phyloP scores from a whole-genome alignment of 495 filamentous ascomycete species.

The Terfezia claveryi region DNA sequence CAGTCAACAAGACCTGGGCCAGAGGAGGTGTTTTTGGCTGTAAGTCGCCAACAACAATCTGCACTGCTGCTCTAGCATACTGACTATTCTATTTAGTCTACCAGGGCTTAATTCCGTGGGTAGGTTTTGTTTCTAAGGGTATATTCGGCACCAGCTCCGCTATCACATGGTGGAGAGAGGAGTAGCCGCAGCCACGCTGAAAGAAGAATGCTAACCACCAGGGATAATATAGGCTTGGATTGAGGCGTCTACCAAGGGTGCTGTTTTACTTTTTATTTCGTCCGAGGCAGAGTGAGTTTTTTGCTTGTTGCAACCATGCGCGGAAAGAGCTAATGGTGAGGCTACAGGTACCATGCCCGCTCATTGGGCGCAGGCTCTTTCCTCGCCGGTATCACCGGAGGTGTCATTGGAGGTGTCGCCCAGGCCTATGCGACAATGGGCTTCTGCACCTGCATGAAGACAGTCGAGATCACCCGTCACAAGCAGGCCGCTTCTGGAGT shows the following conservation, averaged over 20 bases:
- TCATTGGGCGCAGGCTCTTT: slow-evolving; percentile 65
- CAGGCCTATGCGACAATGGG: slow-evolving; percentile 99
- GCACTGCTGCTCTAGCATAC: not conserved
- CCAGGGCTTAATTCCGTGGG: slow-evolving; percentile 97
- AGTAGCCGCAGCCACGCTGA: no score
- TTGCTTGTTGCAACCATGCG: not conserved
- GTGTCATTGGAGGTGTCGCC: slow-evolving; percentile 83
- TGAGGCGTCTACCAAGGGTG: slow-evolving; percentile 98
- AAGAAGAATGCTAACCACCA: no score
- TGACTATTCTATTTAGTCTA: slow-evolving; percentile 41
- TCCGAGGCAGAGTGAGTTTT: slow-evolving; percentile 62
- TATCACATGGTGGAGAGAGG: no score
- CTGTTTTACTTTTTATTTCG: slow-evolving; percentile 95
- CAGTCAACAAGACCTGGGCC: slow-evolving; percentile 72
- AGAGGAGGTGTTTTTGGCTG: slow-evolving; percentile 89
- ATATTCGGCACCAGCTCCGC: not conserved
- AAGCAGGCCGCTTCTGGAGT: slow-evolving; percentile 68
- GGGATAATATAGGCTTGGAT: slow-evolving; percentile 51
- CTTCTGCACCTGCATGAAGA: slow-evolving; percentile 99
- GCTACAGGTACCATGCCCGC: slow-evolving; percentile 46
- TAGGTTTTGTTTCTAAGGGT: slow-evolving; percentile 14
- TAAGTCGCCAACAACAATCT: slow-evolving; percentile 30
- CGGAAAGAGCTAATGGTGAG: slow-evolving; percentile 2
- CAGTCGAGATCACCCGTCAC: slow-evolving; percentile 96
- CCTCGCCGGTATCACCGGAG: slow-evolving; percentile 66